Conservation (phyloP, 78 protist species). For the Dictyostelium purpureum region DNA sequence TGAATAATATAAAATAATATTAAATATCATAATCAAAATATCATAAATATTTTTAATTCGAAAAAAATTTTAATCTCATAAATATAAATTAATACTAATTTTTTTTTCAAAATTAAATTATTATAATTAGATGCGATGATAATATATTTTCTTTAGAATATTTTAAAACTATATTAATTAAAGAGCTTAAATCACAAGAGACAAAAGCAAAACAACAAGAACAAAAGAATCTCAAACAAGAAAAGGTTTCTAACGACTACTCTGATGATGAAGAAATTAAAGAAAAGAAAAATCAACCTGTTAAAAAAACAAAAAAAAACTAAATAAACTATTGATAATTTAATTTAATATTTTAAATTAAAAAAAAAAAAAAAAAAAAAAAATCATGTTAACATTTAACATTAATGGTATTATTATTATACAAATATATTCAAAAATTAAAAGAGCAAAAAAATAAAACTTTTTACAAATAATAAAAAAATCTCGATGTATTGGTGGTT, state of each 20-base stretch:
- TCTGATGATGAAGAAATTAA: conserved; percentile 33
- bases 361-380: background rate
- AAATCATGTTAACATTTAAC: too few species aligned
- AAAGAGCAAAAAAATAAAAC: too few species aligned
- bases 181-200: conserved; percentile 10
- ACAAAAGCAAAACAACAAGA: conserved; percentile 25
- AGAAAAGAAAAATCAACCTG: conserved; percentile 9
- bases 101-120: background rate
- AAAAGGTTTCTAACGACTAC: background rate
- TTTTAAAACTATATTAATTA: conserved; percentile 7
- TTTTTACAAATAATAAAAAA: too few species aligned
- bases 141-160: conserved; percentile 54
- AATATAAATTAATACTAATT: background rate
- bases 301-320: background rate
- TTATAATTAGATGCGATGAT: conserved; percentile 57
- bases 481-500: too few species aligned
- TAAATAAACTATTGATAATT: background rate
- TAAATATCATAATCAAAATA: too few species aligned
- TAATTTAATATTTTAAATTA: background rate
- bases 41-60: too few species aligned
- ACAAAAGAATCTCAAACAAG: background rate
- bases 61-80: too few species aligned
- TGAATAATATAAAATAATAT: too few species aligned
- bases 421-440: too few species aligned
- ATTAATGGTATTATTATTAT: too few species aligned